phyloP scores from a whole-genome alignment of 495 filamentous ascomycete species.

The Talaromyces adpressus region DNA sequence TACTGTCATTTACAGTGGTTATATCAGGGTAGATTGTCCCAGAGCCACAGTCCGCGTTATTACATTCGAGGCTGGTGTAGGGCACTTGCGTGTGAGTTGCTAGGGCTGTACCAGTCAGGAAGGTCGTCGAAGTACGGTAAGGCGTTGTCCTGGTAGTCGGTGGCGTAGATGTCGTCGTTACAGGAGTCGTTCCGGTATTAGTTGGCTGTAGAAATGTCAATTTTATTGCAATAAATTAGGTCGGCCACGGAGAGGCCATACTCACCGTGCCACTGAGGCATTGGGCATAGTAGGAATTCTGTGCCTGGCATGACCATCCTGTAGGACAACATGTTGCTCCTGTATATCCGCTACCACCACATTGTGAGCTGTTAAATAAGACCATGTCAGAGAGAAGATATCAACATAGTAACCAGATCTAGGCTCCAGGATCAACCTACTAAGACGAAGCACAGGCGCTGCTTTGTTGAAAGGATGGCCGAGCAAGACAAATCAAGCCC shows the following conservation, averaged over 20 bases:
- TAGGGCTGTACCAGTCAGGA: not conserved
- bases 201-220: not conserved
- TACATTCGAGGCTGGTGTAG: not conserved
- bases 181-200: not conserved
- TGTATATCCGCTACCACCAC: not conserved
- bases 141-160: constrained; percentile 1
- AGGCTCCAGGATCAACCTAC: not conserved
- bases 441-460: constrained; percentile 1
- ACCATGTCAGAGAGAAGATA: not conserved
- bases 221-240: not conserved
- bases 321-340: not conserved
- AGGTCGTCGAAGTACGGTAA: constrained; percentile 3
- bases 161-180: constrained; percentile 2
- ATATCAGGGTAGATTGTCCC: constrained; percentile 2
- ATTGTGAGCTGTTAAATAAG: not conserved
- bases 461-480: not conserved
- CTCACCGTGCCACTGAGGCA: constrained; percentile 1
- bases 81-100: constrained; percentile 3
- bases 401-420: not conserved
- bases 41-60: constrained; percentile 3
- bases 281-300: constrained; percentile 3
- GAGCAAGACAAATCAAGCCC: not conserved
- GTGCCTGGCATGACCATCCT: not conserved
- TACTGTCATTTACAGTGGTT: not conserved
- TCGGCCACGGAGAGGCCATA: not conserved